Evolutionary conservation across 169 alveolate species (phyloP), one percentile per base, ranked within the genome.

Genomic region (Eimeria praecox): DNA sequence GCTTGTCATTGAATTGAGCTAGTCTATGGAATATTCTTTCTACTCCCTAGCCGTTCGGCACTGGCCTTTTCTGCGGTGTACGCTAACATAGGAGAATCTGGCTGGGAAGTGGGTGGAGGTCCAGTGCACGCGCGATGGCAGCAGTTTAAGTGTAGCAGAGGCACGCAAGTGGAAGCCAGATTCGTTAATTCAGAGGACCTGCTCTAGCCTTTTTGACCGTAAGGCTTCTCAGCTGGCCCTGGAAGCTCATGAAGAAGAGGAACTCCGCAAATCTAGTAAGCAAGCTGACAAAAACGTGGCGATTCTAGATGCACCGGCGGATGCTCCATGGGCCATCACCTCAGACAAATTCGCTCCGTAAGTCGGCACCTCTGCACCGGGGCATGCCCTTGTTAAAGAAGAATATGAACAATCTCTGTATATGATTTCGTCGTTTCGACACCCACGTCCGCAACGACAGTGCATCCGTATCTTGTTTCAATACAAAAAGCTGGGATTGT

Each of bases 101-200:
- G 96, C 90, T 0, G 92, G 89, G 94, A 52, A 90, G 96, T 96
- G 97, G 97, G 97, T 96, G 40, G 96, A 85, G 80, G 95, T 96
- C 4, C 52, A 71, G 78, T 83, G 90, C 89, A 77, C 94, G 40
- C 91, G 91, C 30, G 96, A 93, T 85, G 96, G 96, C 90, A 93
- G 96, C 96, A 66, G 90, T 27, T 24, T 93, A 64, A 38, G 35
- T 40, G 96, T 93, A 66, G 82, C 64, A 49, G 80, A 30, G 44
- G 93, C 94, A 27, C 59, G 24, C 40, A 40, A 62, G 30, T 24
- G 62, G 92, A 88, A 85, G 46, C 96, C 96, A 30, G 77, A 62
- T 30, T 49, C 93, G 85, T 18, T 24, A 42, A 27, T 93, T 14
- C 83, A 69, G 73, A 54, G 96, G 66, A n/a, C 88, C 54, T 88